Base-by-base conservation (phyloP, 768 basidiomycete species). In the Lactarius hatsudake region DNA sequence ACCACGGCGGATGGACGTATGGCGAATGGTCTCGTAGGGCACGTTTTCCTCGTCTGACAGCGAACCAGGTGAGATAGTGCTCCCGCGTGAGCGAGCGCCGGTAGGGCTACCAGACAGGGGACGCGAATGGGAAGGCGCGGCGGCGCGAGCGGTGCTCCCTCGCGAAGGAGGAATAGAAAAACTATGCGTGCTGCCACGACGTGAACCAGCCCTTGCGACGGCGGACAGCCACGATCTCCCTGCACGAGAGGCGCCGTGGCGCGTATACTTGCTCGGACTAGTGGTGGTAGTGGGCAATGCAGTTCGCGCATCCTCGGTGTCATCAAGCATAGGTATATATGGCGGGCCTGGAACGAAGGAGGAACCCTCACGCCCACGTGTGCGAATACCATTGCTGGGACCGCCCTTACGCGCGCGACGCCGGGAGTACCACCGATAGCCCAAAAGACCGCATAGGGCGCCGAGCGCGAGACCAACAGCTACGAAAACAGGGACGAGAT, bases 1-100 rank as follows among this genome's bases (percentile, higher is more conserved):
- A 12, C 78, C 81, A 10, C 83, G 81, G 59, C 83, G 80, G 71
- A 85, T 84, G 69, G 82, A 83, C 71, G 80, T 82, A 69, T 83
- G 82, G 8, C 82, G 78, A 23, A 83, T 74, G 36, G 78, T 76
- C 64, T 82, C 83, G 76, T 81, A 83, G 0, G 82, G 81, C 34
- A 66, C 61, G 63, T 67, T 75, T 72, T 69, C 77, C 36, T 60
- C 76, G 69, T 74, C 73, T 8, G 59, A 58, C 13, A 45, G 43
- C 30, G 66, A 40, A 9, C 7, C 18, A 10, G 63, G 26, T 30
- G 64, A 59, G 59, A 34, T 45, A 4, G 54, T 51, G 42, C 61
- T 61, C 23, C 34, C 60, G 18, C 68, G 65, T 26, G 68, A 67
- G 40, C 68, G 64, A 54, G 65, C 28, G 17, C 54, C 34, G 7